A percentile compares a stretch with the other conserved stretches of the same genome.
Evolutionary conservation across 2,329 filamentous ascomycete genomes (phyloP).

Genomic region (Colletotrichum musae): DNA sequence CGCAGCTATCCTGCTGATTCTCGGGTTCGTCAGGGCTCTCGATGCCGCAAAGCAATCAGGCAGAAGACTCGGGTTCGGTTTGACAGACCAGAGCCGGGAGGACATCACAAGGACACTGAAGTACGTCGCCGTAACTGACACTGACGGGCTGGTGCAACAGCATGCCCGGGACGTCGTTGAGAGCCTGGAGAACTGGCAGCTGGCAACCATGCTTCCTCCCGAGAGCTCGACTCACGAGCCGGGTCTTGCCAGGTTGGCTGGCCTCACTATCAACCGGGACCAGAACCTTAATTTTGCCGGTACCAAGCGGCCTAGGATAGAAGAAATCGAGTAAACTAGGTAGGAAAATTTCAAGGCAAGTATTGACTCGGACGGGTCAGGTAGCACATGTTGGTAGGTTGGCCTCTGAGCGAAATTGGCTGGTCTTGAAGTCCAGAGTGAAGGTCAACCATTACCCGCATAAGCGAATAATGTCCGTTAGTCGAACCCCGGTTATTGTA

Average conservation of each 20-base stretch:
- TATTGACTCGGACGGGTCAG: neutral
- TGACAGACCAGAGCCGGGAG: conserved; percentile 68
- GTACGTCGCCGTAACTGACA: conserved; percentile 77
- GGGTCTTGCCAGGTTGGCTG: conserved; percentile 29
- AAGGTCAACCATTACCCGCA: neutral
- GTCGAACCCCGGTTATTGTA: no score
- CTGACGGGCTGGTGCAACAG: conserved; percentile 76
- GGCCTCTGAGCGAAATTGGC: neutral
- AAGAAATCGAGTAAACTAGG: conserved; percentile 70
- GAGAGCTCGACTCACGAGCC: neutral
- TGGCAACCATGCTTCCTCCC: conserved; percentile 63
- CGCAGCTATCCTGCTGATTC: conserved; percentile 74
- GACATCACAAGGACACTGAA: conserved; percentile 74
- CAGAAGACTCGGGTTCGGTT: conserved; percentile 65
- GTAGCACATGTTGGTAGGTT: neutral
- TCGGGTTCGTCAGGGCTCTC: conserved; percentile 73
- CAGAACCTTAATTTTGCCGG: conserved; percentile 26
- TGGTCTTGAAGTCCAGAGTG: neutral
- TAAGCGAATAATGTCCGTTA: neutral
- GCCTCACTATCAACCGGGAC: conserved; percentile 32
- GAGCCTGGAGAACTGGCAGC: conserved; percentile 73
- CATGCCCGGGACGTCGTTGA: conserved; percentile 79
- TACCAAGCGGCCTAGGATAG: conserved; percentile 60
- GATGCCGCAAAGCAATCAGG: conserved; percentile 65
- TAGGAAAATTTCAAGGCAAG: neutral